A percentile compares a stretch with the other conserved stretches of the same genome.
These are phyloP conservation scores for Chloris gayana DNA, from an alignment of 176 grass and related monocot genomes.

Conservation along the genomic window DNA sequence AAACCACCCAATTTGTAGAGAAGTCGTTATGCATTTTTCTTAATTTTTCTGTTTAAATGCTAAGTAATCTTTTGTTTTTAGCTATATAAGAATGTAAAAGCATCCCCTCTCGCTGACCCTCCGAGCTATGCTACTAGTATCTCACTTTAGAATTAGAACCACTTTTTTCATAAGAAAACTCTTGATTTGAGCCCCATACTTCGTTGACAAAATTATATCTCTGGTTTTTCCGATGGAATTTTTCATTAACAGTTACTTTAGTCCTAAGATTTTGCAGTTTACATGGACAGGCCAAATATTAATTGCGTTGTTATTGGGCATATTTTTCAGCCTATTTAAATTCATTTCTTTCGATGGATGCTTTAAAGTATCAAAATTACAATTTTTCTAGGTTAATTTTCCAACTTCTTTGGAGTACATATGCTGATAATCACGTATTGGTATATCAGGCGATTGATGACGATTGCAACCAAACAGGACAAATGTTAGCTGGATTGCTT, in stretches of 20 bases:
- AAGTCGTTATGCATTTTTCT: background rate
- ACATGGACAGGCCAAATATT: background rate
- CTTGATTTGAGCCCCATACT: background rate
- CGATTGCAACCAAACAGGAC: slow-evolving; percentile 97
- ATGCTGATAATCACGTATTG: slow-evolving; percentile 1
- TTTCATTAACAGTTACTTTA: background rate
- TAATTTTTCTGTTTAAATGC: background rate
- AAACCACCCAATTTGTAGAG: background rate
- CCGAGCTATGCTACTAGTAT: background rate
- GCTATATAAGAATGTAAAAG: background rate
- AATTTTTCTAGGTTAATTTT: background rate
- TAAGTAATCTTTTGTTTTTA: background rate
- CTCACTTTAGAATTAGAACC: background rate
- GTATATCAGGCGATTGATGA: slow-evolving; percentile 82
- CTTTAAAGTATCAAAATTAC: background rate
- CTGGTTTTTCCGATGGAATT: background rate
- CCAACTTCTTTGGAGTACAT: background rate
- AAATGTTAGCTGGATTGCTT: slow-evolving; percentile 90
- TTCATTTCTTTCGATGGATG: background rate
- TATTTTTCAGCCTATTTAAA: background rate
- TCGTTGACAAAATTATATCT: background rate
- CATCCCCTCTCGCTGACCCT: background rate
- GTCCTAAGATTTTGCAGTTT: background rate
- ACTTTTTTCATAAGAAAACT: background rate
- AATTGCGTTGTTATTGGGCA: background rate